Base-by-base conservation (phyloP, 805 yeast species). In the Zygosaccharomyces pseudorouxii region DNA sequence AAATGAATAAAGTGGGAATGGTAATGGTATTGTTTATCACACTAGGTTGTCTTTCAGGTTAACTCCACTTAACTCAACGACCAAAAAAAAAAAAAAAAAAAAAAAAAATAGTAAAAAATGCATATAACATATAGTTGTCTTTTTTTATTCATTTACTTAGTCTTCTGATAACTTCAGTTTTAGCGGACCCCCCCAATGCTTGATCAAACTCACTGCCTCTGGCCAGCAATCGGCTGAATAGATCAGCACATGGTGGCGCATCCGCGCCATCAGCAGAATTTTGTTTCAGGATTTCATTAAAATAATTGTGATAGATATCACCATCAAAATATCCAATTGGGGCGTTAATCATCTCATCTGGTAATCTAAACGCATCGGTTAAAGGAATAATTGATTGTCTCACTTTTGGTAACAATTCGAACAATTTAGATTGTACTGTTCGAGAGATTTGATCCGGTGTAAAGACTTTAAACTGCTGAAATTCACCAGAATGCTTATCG, bases 271-370 rank as follows among this genome's bases (percentile, higher is more conserved):
- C 70, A 18, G 65, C 65, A 4, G 92, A 85, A 59, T 82, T 80
- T 52, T 78, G 71, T 11, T 65, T 64, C 43, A 71, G 62, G 14
- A 82, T 79, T 49, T 81, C 80, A 60, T 78, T 79, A 50, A 83
- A 84, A 71, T 89, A 89, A 65, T 86, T 81, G 62, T 82, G 81
- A 71, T 89, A 89, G 48, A 87, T 82, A 65, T 89, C 83, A 50
- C 97, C 97, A 58, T 86, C 81, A 68, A 77, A 83, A 49, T 74
- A 76, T 41, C 97, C 97, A 49, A 89, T 77, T 4, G 93, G 82
- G 0, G 96, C 81, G 65, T 89, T 86, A 62, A 89, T 76, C 71
- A 85, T 78, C 64, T 77, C 84, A 69, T 89, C 96, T 36, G 88
- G 80, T 54, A 85, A 76, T 68, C 84, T 80, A 74, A 89, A 89